These are phyloP conservation scores for Fusarium nurragi DNA, from an alignment of 2,329 filamentous ascomycete genomes.

Conservation along the genomic window DNA sequence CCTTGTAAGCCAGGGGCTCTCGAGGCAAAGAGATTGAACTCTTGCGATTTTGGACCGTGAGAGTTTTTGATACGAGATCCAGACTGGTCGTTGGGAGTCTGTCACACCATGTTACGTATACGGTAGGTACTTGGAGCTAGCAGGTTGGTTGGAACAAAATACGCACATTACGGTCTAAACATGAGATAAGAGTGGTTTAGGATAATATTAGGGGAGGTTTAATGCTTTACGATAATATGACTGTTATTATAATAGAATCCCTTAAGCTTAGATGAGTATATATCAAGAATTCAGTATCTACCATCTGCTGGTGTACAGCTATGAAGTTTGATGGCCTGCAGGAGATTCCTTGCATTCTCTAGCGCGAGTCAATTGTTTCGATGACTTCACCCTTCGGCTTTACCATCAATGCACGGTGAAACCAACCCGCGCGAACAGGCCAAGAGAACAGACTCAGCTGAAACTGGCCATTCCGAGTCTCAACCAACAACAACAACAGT, in stretches of 20 bases:
- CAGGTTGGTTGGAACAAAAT: no score
- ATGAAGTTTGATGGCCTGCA: constrained; percentile 1
- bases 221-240: no score
- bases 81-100: constrained; percentile 3
- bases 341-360: not conserved
- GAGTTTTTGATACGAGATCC: constrained; percentile 22
- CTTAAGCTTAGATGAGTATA: no score
- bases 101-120: constrained; percentile 26
- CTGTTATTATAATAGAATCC: no score
- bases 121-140: no score
- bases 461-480: constrained; percentile 33
- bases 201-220: no score
- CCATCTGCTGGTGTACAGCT: no score
- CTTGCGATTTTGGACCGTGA: not conserved
- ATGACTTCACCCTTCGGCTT: not conserved
- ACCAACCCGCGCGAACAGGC: not conserved
- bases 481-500: constrained; percentile 15
- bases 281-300: no score
- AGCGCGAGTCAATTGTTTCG: not conserved
- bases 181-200: no score
- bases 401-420: not conserved
- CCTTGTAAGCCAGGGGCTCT: constrained; percentile 12
- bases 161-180: no score
- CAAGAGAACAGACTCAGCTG: not conserved
- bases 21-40: constrained; percentile 15